Conservation (phyloP, 2,329 filamentous ascomycete species). For the Pseudofabraea citricarpa region DNA sequence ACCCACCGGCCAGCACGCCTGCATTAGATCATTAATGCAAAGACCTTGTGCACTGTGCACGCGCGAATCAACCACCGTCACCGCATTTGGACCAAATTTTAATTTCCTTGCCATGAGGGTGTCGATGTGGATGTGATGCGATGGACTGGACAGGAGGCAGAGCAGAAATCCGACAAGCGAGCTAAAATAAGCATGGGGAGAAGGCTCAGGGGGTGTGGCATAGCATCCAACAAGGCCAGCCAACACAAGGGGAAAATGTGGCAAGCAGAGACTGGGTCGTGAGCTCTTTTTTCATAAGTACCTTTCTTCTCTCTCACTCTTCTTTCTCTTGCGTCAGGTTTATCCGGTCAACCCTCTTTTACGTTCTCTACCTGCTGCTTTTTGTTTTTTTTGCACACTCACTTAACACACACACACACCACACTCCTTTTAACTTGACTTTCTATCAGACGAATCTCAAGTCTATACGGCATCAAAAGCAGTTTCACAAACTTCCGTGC, state of each 20-base stretch:
- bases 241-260: not conserved
- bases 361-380: not conserved
- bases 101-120: too few species aligned
- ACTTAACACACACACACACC: conserved; percentile 1
- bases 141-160: not conserved
- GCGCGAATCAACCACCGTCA: not conserved
- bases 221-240: not conserved
- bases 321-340: not conserved
- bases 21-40: not conserved
- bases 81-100: conserved; percentile 1
- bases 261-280: not conserved
- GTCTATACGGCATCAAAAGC: not conserved
- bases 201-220: not conserved
- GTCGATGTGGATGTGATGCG: not conserved
- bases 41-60: conserved; percentile 1
- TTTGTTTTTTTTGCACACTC: not conserved
- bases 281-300: not conserved
- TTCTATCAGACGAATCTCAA: conserved; percentile 1
- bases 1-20: not conserved
- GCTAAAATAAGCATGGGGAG: too few species aligned
- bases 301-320: not conserved
- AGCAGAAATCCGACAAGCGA: not conserved
- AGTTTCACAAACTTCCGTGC: conserved; percentile 1
- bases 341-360: not conserved
- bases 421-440: not conserved